Percentiles rank a stretch among this genome's conserved stretches.
Evolutionary conservation across 805 yeast genomes (phyloP).

Genomic region (Nakazawaea wickerhamii): DNA sequence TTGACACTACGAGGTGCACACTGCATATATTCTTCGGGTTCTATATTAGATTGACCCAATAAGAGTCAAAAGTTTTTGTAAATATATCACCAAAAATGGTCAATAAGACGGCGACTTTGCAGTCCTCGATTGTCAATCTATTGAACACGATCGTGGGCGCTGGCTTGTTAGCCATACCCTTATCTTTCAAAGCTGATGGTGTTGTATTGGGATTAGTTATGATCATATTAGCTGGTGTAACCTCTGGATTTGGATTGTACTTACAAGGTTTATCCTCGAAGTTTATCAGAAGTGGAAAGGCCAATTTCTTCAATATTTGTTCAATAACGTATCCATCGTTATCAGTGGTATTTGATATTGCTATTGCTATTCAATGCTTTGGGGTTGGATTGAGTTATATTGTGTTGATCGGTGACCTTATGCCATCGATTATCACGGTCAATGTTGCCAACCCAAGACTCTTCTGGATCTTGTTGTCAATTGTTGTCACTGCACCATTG

Average conservation of each 20-base stretch:
- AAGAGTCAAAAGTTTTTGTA: too few relatives aligned
- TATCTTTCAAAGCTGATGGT: constrained; percentile 66
- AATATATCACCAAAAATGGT: not conserved
- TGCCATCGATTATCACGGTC: constrained; percentile 49
- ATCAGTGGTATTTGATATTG: constrained; percentile 64
- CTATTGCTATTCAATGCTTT: constrained; percentile 72
- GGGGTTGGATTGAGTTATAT: constrained; percentile 71
- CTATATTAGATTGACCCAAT: not conserved
- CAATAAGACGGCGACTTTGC: constrained; percentile 35
- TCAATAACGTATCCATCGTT: constrained; percentile 67
- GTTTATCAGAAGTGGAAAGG: constrained; percentile 51
- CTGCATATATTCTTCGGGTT: not conserved
- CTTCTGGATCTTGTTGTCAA: constrained; percentile 51
- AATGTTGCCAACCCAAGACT: constrained; percentile 28
- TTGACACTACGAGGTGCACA: too few relatives aligned
- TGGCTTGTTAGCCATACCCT: constrained; percentile 73
- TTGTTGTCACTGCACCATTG: constrained; percentile 54
- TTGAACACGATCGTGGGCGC: constrained; percentile 80
- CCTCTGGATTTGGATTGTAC: constrained; percentile 65
- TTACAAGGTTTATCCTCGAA: constrained; percentile 56
- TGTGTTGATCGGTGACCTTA: constrained; percentile 70
- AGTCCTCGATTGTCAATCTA: constrained; percentile 60
- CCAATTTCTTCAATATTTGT: constrained; percentile 70
- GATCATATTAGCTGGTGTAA: constrained; percentile 54
- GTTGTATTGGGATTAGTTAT: constrained; percentile 50